These are phyloP conservation scores for Pichia pseudocactophila DNA, from an alignment of 805 yeast species.

Conservation along the genomic window DNA sequence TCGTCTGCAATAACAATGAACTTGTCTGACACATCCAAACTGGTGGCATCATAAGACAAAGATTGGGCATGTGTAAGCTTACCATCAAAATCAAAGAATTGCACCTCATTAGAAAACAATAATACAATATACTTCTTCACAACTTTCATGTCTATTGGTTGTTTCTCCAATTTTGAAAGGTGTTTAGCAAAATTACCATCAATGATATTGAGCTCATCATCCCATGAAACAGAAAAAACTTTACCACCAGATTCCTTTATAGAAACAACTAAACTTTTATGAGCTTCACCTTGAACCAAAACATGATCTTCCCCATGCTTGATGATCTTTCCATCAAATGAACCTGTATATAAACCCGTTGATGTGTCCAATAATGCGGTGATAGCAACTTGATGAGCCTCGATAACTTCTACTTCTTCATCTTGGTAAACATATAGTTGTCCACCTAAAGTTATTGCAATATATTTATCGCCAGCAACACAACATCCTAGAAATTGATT, in stretches of 20 bases:
- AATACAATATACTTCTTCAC: constrained; percentile 31
- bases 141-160: constrained; percentile 39
- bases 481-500: constrained; percentile 65
- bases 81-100: constrained; percentile 28
- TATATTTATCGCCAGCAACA: constrained; percentile 46
- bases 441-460: constrained; percentile 68
- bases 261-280: constrained; percentile 60
- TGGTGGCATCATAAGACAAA: constrained; percentile 34
- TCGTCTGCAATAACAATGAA: constrained; percentile 44
- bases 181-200: constrained; percentile 13
- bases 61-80: constrained; percentile 21
- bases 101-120: constrained; percentile 35
- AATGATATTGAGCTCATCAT: constrained; percentile 52
- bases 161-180: constrained; percentile 30
- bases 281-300: constrained; percentile 34
- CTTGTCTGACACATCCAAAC: constrained; percentile 36
- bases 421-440: constrained; percentile 49
- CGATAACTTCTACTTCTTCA: constrained; percentile 33
- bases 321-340: constrained; percentile 70
- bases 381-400: constrained; percentile 79
- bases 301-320: constrained; percentile 44
- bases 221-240: constrained; percentile 63
- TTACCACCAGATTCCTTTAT: constrained; percentile 24
- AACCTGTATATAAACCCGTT: constrained; percentile 45
- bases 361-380: constrained; percentile 42